A percentile compares a stretch with the other conserved stretches of the same genome.
phyloP scores from a whole-genome alignment of 345 rosid species.

The Pistacia vera region DNA sequence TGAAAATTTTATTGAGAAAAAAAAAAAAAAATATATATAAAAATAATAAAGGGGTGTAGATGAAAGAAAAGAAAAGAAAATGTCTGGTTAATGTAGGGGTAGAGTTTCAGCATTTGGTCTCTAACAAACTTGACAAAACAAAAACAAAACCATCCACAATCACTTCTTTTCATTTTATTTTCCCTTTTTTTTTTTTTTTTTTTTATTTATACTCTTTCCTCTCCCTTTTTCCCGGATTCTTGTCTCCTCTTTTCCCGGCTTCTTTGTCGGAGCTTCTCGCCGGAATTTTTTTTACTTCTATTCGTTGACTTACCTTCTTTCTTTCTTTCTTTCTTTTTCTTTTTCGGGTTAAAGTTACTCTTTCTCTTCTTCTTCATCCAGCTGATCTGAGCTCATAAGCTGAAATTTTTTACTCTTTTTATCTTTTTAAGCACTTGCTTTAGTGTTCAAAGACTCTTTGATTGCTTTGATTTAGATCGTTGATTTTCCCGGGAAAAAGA shows the following conservation, averaged over 20 bases:
- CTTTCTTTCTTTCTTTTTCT: background rate
- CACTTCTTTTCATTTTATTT: background rate
- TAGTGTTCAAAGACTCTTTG: background rate
- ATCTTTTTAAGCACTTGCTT: background rate
- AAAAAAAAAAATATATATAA: no score
- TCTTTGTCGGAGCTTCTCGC: slow-evolving; percentile 18
- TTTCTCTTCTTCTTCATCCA: background rate
- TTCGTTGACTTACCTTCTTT: background rate
- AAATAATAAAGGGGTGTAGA: background rate
- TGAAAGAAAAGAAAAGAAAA: background rate
- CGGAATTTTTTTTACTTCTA: background rate
- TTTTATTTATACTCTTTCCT: background rate
- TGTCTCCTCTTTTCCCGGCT: slow-evolving; percentile 10
- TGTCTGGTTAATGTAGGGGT: slow-evolving; percentile 50
- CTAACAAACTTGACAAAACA: slow-evolving; percentile 6
- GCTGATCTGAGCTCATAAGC: slow-evolving; percentile 29
- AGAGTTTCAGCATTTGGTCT: slow-evolving; percentile 39
- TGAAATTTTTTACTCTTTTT: background rate
- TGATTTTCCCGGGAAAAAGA: background rate
- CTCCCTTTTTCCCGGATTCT: background rate
- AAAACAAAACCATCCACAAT: background rate
- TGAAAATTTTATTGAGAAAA: background rate
- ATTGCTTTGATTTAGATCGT: background rate
- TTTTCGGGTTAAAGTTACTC: background rate
- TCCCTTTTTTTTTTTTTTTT: background rate